Percentiles rank a stretch among this genome's conserved stretches.
Conservation (phyloP, 805 yeast genomes). For the Soucietia sequanensis region DNA sequence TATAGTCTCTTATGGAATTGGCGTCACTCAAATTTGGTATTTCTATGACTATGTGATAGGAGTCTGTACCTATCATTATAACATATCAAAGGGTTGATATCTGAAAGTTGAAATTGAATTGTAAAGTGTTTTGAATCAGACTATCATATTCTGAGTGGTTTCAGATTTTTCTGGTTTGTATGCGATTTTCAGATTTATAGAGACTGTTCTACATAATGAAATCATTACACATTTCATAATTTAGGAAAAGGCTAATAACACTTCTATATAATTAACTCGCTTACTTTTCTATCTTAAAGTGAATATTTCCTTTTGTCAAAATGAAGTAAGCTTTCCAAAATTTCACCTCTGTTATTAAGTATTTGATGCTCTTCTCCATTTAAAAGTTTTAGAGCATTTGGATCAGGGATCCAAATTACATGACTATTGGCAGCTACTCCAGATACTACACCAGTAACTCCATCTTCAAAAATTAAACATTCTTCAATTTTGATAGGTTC, state of each 20-base stretch:
- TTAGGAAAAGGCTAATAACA: too few relatives aligned
- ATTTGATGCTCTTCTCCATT: constrained; percentile 48
- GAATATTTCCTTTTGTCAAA: constrained; percentile 30
- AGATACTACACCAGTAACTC: constrained; percentile 84
- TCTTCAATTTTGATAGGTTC: constrained; percentile 65
- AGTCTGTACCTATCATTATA: constrained; percentile 45
- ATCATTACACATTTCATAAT: too few relatives aligned
- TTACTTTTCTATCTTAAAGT: constrained; percentile 8
- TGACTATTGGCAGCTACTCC: constrained; percentile 73
- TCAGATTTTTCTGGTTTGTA: too few relatives aligned
- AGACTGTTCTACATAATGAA: too few relatives aligned
- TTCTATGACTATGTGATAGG: constrained; percentile 36
- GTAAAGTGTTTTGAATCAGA: too few relatives aligned
- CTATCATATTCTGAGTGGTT: too few relatives aligned
- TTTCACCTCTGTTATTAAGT: constrained; percentile 58
- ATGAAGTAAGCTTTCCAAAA: constrained; percentile 49
- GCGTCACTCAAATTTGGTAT: constrained; percentile 7
- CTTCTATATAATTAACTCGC: too few relatives aligned
- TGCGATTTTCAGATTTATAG: too few relatives aligned
- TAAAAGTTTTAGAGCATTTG: constrained; percentile 59
- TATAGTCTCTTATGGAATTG: constrained; percentile 22
- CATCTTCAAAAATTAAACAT: constrained; percentile 92
- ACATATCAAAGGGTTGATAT: too few relatives aligned
- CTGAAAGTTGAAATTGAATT: too few relatives aligned
- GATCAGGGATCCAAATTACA: constrained; percentile 95